These are phyloP conservation scores for Zea mays DNA, from an alignment of 176 grass and related monocot species.

Conservation along the genomic window Zm-B73-REFERENCE-NAM-5.0 NC_050096.1:265323001-265323500, in stretches of 20 bases:
- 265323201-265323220: slow-evolving; percentile 11
- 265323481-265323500: neutral
- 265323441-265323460: neutral
- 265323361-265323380: neutral
- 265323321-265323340: neutral
- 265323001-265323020: slow-evolving; percentile 63
- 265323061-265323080: slow-evolving; percentile 50
- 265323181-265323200: neutral
- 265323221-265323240: neutral
- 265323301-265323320: neutral
- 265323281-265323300: neutral
- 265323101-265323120: slow-evolving; percentile 26
- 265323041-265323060: slow-evolving; percentile 60
- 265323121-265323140: slow-evolving; percentile 37
- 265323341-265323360: neutral
- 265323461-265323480: neutral
- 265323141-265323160: slow-evolving; percentile 40
- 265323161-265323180: neutral
- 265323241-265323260: too few species aligned
- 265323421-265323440: neutral
- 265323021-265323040: slow-evolving; percentile 48
- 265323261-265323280: too few species aligned
- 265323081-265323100: slow-evolving; percentile 55
- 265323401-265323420: neutral
- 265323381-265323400: neutral